Evolutionary conservation across 768 basidiomycete species (phyloP).

Genomic region (Rhizopogon rudus): DNA sequence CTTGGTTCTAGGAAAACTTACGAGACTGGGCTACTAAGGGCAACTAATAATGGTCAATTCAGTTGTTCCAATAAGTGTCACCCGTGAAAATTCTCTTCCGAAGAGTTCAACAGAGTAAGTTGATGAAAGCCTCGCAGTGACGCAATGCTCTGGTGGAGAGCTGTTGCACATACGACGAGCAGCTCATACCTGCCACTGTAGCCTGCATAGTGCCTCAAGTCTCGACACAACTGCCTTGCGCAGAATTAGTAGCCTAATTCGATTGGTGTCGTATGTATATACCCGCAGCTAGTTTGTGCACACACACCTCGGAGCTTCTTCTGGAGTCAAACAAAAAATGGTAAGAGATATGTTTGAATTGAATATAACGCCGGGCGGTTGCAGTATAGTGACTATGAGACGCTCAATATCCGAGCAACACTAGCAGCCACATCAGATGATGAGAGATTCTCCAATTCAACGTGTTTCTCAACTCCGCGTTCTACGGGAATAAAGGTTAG

Average conservation of each 20-base stretch:
- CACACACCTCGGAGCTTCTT: background rate
- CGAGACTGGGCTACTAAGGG: background rate
- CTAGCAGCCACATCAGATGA: constrained; percentile 67
- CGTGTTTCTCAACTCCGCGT: constrained; percentile 74
- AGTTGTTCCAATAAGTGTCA: background rate
- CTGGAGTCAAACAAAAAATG: background rate
- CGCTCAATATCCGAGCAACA: constrained; percentile 55
- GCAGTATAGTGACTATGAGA: constrained; percentile 14
- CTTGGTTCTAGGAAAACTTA: background rate
- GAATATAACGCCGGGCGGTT: background rate
- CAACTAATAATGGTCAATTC: too few species aligned
- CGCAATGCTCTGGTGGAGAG: background rate
- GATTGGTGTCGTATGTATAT: background rate
- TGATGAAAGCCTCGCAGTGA: background rate
- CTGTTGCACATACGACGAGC: background rate
- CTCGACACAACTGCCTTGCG: background rate
- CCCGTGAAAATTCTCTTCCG: too few species aligned
- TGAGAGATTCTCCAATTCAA: constrained; percentile 74
- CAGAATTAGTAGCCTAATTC: background rate
- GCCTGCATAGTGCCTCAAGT: background rate
- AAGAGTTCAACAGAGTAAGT: too few species aligned
- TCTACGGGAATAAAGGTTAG: constrained; percentile 40
- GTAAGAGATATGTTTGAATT: background rate
- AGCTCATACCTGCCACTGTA: background rate
- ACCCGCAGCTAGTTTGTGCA: background rate